Conservation (phyloP, 768 basidiomycete genomes). For the Mycena maculata region DNA sequence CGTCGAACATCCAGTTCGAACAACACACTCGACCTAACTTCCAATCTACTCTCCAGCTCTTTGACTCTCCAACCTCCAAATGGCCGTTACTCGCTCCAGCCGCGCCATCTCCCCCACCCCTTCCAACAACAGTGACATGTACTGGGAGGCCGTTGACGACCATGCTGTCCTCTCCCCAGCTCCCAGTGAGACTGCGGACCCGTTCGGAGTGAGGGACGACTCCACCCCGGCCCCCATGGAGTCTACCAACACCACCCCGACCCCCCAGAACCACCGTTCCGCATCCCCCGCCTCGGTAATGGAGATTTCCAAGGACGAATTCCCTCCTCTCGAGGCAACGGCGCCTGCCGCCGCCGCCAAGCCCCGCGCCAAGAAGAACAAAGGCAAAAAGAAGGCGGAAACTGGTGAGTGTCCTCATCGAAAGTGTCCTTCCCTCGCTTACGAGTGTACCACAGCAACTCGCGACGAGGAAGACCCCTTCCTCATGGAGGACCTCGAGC, state of each 20-base stretch:
- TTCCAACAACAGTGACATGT: background rate
- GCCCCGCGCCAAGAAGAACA: background rate
- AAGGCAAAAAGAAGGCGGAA: no score
- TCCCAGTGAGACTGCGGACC: background rate
- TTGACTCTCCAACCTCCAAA: background rate
- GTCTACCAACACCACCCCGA: background rate
- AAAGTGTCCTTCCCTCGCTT: no score
- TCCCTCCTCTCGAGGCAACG: background rate
- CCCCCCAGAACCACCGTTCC: background rate
- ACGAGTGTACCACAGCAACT: no score
- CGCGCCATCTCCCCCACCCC: background rate
- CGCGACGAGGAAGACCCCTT: no score
- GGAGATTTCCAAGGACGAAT: background rate
- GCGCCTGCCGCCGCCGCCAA: background rate
- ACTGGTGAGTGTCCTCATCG: no score
- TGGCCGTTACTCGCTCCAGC: background rate
- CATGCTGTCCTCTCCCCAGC: background rate
- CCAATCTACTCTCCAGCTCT: background rate
- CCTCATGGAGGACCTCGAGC: no score
- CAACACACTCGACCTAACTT: background rate
- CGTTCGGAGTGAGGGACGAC: background rate
- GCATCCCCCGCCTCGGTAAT: background rate
- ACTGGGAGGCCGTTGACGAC: background rate
- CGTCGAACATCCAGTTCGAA: background rate
- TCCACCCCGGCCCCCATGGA: background rate